A percentile compares a stretch with the other conserved stretches of the same genome.
These are phyloP conservation scores for Balakata baccata DNA, from an alignment of 345 rosid genomes.

Conservation along the genomic window DNA sequence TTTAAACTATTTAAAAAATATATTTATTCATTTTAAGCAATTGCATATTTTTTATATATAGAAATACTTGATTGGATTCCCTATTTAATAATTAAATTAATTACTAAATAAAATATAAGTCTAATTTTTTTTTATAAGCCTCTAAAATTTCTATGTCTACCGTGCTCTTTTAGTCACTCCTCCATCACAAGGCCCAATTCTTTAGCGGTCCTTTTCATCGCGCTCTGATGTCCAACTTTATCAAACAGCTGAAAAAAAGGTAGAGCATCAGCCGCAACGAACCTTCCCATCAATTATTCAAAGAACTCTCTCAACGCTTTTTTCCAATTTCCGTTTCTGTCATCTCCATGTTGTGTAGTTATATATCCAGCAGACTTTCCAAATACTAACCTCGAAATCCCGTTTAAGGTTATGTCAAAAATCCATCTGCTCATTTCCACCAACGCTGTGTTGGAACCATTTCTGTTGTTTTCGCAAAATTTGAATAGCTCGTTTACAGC, in stretches of 20 bases:
- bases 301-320: neutral
- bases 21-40: no score
- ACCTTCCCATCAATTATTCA: neutral
- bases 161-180: neutral
- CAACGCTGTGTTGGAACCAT: neutral
- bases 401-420: constrained; percentile 21
- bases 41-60: no score
- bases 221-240: neutral
- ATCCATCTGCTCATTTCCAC: constrained; percentile 42
- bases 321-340: neutral
- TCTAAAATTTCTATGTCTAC: no score
- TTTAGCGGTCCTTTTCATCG: neutral
- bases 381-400: constrained; percentile 19
- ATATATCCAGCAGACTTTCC: constrained; percentile 21
- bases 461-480: constrained; percentile 3
- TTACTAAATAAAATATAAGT: no score
- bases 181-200: neutral
- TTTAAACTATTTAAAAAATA: no score
- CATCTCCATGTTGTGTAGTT: no score
- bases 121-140: no score
- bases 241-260: constrained; percentile 8
- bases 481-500: constrained; percentile 20
- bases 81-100: no score
- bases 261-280: neutral
- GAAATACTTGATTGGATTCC: no score